These are phyloP conservation scores for Candida pseudoviswanathii DNA, from an alignment of 1,139 yeast genomes.

Conservation along the genomic window DNA sequence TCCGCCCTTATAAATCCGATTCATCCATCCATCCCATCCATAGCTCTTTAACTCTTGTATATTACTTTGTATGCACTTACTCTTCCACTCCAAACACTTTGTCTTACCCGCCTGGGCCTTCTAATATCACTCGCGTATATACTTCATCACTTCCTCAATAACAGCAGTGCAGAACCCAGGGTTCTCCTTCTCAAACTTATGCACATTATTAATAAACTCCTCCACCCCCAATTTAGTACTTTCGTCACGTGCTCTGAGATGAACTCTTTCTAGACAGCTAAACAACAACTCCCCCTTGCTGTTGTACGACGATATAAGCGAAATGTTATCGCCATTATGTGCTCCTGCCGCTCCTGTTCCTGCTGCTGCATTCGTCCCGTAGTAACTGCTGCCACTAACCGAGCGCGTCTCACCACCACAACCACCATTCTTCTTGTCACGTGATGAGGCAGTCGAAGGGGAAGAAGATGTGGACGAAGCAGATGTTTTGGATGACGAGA, in stretches of 20 bases:
- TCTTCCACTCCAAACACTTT: too few species aligned
- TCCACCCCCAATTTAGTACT: slow-evolving; percentile 49
- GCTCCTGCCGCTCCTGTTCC: too few species aligned
- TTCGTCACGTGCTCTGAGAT: slow-evolving; percentile 48
- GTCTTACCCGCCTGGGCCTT: too few species aligned
- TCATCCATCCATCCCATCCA: background rate
- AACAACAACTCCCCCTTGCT: slow-evolving; percentile 18
- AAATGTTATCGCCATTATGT: background rate
- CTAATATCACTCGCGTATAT: background rate
- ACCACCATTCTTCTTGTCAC: background rate
- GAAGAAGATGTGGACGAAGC: background rate
- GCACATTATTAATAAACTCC: slow-evolving; percentile 37
- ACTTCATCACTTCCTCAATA: slow-evolving; percentile 50
- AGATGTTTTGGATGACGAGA: background rate
- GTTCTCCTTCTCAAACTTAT: slow-evolving; percentile 49
- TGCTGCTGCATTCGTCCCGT: background rate
- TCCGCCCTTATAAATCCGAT: background rate
- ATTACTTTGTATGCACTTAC: too few species aligned
- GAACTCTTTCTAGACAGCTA: slow-evolving; percentile 38
- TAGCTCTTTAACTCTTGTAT: too few species aligned
- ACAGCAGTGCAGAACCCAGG: slow-evolving; percentile 68
- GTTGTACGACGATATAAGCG: background rate
- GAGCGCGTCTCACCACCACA: background rate
- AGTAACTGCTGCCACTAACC: background rate
- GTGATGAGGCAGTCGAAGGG: background rate